phyloP scores from a whole-genome alignment of 2,329 filamentous ascomycete genomes.

The Ampelomyces quisqualis region DNA sequence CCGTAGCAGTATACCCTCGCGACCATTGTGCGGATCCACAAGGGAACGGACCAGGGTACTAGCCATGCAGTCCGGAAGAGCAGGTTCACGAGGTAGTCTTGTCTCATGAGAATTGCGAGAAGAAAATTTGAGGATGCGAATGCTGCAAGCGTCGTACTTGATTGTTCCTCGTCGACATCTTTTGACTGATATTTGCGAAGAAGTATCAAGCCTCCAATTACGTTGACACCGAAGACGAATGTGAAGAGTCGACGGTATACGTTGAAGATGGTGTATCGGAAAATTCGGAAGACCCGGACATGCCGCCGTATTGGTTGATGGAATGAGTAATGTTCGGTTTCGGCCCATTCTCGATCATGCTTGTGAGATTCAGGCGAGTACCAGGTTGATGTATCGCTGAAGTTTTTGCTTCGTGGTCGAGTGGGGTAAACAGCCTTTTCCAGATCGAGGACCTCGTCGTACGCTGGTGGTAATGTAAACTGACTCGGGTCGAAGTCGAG shows the following conservation, averaged over 20 bases:
- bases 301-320: slow-evolving; percentile 9
- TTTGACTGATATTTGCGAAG: slow-evolving; percentile 8
- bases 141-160: slow-evolving; percentile 21
- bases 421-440: slow-evolving; percentile 20
- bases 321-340: neutral
- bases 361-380: neutral
- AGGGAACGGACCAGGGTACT: slow-evolving; percentile 28
- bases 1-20: slow-evolving; percentile 39
- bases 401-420: neutral
- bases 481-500: slow-evolving; percentile 11
- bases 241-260: slow-evolving; percentile 49
- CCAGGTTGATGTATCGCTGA: slow-evolving; percentile 7
- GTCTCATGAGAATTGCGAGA: slow-evolving; percentile 30
- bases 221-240: slow-evolving; percentile 45
- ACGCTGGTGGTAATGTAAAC: slow-evolving; percentile 11
- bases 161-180: slow-evolving; percentile 2
- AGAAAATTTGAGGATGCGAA: slow-evolving; percentile 39
- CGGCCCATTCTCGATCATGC: neutral
- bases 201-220: slow-evolving; percentile 23
- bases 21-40: slow-evolving; percentile 22
- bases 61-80: slow-evolving; percentile 36
- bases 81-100: slow-evolving; percentile 37
- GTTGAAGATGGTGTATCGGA: slow-evolving; percentile 22
- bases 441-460: slow-evolving; percentile 8
- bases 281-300: slow-evolving; percentile 16